Evolutionary conservation across 768 basidiomycete genomes (phyloP).

Genomic region (Filobasidium wieringae): DNA sequence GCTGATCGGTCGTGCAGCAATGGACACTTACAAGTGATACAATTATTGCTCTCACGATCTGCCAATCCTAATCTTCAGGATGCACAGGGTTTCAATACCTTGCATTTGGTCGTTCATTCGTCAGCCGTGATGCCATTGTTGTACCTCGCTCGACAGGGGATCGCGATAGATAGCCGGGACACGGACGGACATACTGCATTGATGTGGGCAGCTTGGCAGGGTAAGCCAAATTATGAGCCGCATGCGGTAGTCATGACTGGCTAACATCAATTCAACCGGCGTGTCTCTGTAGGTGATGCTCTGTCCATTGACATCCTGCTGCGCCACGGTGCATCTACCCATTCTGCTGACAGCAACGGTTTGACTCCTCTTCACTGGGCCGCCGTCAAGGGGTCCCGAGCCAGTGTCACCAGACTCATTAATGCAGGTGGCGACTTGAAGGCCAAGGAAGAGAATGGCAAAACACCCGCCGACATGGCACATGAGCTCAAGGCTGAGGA

Average conservation of each 20-base stretch:
- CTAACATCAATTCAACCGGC: neutral
- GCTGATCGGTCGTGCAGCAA: slow-evolving; percentile 45
- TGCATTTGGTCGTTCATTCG: slow-evolving; percentile 91
- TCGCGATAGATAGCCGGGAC: slow-evolving; percentile 82
- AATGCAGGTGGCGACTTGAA: slow-evolving; percentile 74
- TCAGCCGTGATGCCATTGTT: slow-evolving; percentile 88
- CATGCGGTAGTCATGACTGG: neutral
- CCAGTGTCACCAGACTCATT: slow-evolving; percentile 69
- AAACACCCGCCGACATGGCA: slow-evolving; percentile 91
- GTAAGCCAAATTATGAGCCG: slow-evolving; percentile 13
- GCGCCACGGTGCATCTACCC: slow-evolving; percentile 70
- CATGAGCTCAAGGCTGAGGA: slow-evolving; percentile 79
- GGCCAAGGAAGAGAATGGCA: slow-evolving; percentile 67
- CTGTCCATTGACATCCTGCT: slow-evolving; percentile 83
- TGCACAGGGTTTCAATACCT: slow-evolving; percentile 87
- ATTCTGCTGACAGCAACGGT: slow-evolving; percentile 64
- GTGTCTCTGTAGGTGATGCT: slow-evolving; percentile 52
- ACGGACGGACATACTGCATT: slow-evolving; percentile 83
- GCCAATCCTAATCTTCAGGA: slow-evolving; percentile 88
- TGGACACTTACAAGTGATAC: slow-evolving; percentile 90
- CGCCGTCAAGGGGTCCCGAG: slow-evolving; percentile 83
- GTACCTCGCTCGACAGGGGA: slow-evolving; percentile 82
- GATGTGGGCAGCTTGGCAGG: slow-evolving; percentile 99
- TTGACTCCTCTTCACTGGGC: slow-evolving; percentile 93
- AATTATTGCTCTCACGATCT: slow-evolving; percentile 74